A percentile compares a stretch with the other conserved stretches of the same genome.
Conservation (phyloP, 2,329 filamentous ascomycete genomes). For the Dothiorella sarmentorum region DNA sequence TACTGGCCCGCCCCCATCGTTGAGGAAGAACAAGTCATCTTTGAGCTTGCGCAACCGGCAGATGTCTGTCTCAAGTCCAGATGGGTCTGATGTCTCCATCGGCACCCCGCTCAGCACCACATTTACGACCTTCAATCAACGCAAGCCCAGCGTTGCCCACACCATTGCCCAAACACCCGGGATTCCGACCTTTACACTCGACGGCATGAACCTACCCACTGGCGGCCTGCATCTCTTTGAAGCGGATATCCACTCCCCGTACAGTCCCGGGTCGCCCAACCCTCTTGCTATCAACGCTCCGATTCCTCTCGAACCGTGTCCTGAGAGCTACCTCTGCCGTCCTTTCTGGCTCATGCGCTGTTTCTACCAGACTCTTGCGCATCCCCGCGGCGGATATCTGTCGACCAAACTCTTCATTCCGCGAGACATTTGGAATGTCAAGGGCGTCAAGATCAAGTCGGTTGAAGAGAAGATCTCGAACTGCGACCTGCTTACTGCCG, state of each 20-base stretch:
- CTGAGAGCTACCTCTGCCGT: slow-evolving; percentile 80
- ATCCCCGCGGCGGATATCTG: slow-evolving; percentile 87
- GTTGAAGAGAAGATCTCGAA: slow-evolving; percentile 91
- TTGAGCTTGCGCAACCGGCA: slow-evolving; percentile 71
- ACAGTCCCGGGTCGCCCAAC: slow-evolving; percentile 63
- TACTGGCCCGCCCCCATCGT: slow-evolving; percentile 12
- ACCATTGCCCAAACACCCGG: slow-evolving; percentile 69
- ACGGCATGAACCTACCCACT: slow-evolving; percentile 53
- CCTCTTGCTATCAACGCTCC: slow-evolving; percentile 63
- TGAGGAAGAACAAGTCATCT: slow-evolving; percentile 51
- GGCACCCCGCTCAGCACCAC: slow-evolving; percentile 70
- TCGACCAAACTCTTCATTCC: slow-evolving; percentile 91
- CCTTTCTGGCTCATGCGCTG: slow-evolving; percentile 98
- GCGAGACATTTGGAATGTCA: slow-evolving; percentile 88
- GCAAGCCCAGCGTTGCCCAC: slow-evolving; percentile 50
- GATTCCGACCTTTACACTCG: slow-evolving; percentile 57
- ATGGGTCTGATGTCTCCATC: slow-evolving; percentile 64
- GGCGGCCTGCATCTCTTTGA: slow-evolving; percentile 81
- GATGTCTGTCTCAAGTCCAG: slow-evolving; percentile 61
- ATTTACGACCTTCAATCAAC: slow-evolving; percentile 52
- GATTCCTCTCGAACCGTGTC: slow-evolving; percentile 82
- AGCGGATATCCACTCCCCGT: slow-evolving; percentile 69
- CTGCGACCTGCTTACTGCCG: slow-evolving; percentile 86
- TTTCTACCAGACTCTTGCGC: slow-evolving; percentile 85
- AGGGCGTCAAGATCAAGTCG: slow-evolving; percentile 86